Percentiles rank a stretch among this genome's conserved stretches.
These are phyloP conservation scores for Xanthoconium stramineum DNA, from an alignment of 768 basidiomycete species.

Conservation along the genomic window DNA sequence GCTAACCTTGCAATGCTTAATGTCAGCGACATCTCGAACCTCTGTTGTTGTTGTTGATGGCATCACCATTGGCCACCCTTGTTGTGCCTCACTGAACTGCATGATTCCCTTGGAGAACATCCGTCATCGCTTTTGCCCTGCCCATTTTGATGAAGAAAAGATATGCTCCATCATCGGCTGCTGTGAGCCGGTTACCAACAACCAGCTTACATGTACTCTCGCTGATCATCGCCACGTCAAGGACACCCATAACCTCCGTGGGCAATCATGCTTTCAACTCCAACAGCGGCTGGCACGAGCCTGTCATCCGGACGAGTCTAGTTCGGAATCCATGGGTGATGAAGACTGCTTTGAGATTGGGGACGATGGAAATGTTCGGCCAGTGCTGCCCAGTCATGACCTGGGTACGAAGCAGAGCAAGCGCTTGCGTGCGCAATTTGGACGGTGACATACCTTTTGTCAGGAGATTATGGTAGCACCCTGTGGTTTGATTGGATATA, in stretches of 20 bases:
- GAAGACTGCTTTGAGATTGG: no score
- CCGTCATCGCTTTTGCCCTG: background rate
- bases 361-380: no score
- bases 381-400: no score
- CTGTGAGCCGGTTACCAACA: conserved; percentile 10
- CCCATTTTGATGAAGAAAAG: accelerated
- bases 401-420: no score
- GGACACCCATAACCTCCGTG: background rate
- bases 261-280: conserved; percentile 3
- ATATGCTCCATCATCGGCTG: background rate
- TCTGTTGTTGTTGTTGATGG: background rate
- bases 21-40: no score
- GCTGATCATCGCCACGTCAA: background rate
- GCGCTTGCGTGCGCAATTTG: background rate
- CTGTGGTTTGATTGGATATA: background rate
- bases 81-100: conserved; percentile 2
- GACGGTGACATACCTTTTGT: background rate
- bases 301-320: no score
- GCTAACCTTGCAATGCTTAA: background rate
- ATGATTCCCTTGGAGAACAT: background rate
- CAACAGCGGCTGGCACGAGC: background rate
- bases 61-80: conserved; percentile 3
- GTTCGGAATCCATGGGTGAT: no score
- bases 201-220: background rate
- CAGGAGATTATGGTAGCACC: background rate